Percentiles rank a stretch among this genome's conserved stretches.
These are phyloP conservation scores for Malus hybrid DNA, from an alignment of 331 rosid species.

Conservation along the genomic window DNA sequence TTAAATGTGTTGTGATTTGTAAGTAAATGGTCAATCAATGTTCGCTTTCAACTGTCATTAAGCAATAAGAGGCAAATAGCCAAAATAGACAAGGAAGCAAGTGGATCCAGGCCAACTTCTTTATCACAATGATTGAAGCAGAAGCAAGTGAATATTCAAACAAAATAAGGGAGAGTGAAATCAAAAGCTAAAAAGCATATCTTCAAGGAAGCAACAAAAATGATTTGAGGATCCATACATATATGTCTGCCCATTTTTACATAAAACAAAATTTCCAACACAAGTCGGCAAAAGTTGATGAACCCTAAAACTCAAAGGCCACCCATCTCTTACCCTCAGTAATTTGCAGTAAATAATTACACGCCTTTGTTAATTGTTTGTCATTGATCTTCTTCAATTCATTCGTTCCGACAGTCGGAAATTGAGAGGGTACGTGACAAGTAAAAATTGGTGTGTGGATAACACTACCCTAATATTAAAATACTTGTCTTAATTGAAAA, in stretches of 20 bases:
- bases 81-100: not conserved
- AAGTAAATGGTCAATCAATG: not conserved
- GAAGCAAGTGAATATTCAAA: not conserved
- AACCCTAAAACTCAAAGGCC: not conserved
- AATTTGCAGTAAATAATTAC: not conserved
- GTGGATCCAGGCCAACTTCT: not conserved
- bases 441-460: too few species aligned
- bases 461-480: not conserved
- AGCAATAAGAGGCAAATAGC: not conserved
- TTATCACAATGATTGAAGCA: not conserved
- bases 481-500: not conserved
- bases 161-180: not conserved
- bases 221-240: not conserved
- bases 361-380: too few species aligned
- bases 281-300: slow-evolving; percentile 3
- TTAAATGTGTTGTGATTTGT: too few species aligned
- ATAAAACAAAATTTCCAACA: slow-evolving; percentile 1
- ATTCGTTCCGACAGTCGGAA: fast-evolving
- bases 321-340: not conserved
- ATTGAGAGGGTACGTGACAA: too few species aligned
- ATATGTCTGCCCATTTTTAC: not conserved
- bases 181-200: slow-evolving; percentile 5
- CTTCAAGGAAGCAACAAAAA: not conserved
- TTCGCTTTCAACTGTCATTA: not conserved
- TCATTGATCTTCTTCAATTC: too few species aligned